phyloP scores from a whole-genome alignment of 208 protist genomes.

The Crithidia acanthocephali region DNA sequence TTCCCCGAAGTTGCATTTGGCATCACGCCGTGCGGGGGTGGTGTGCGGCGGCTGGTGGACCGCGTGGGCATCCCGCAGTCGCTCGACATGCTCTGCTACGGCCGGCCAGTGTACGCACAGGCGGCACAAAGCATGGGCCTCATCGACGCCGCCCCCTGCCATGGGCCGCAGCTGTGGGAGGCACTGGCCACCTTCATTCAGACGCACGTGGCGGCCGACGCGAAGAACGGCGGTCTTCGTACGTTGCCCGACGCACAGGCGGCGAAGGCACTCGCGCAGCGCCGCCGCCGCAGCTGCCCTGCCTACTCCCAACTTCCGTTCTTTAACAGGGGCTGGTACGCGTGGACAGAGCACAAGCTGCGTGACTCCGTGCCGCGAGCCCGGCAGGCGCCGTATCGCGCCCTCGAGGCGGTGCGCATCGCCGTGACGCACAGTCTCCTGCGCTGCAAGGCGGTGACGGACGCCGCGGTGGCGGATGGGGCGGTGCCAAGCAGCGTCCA shows the following conservation, averaged over 20 bases:
- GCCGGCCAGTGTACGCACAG: constrained; percentile 37
- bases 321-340: constrained; percentile 41
- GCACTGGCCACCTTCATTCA: constrained; percentile 12
- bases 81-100: constrained; percentile 46
- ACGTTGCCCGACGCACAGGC: constrained; percentile 2
- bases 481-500: background rate
- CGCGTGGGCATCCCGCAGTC: constrained; percentile 62
- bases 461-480: background rate
- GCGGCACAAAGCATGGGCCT: constrained; percentile 69
- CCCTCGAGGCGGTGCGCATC: constrained; percentile 51
- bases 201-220: constrained; percentile 1
- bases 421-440: constrained; percentile 26
- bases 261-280: constrained; percentile 13
- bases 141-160: constrained; percentile 42
- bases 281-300: constrained; percentile 18
- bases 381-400: constrained; percentile 44
- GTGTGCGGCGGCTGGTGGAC: constrained; percentile 74
- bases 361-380: constrained; percentile 42
- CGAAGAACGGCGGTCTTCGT: constrained; percentile 2
- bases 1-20: constrained; percentile 73
- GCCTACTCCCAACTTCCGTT: constrained; percentile 22
- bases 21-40: constrained; percentile 82
- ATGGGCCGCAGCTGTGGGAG: constrained; percentile 17
- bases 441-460: background rate
- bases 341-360: constrained; percentile 50